Evolutionary conservation across 805 yeast species (phyloP), one percentile per base, ranked within the genome.

Genomic region (Cyberlindnera maclurae): DNA sequence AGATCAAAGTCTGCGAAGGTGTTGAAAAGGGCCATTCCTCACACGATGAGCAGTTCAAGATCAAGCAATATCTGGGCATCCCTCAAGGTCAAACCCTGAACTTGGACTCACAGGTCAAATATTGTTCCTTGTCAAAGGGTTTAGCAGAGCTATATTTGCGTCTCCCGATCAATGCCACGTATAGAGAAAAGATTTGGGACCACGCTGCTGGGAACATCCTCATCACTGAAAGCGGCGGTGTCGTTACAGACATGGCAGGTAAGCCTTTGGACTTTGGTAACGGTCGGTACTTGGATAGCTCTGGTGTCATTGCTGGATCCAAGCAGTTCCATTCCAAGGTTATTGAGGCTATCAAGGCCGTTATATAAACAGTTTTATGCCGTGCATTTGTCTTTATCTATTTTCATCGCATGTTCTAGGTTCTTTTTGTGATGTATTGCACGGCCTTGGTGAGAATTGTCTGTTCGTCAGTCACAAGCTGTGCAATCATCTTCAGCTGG

Each of bases 141-240:
- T 82, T 82, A 40, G 97, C 96, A 4, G 97, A 93, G 52, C 73
- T 93, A 12, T 93, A 94, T 53, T 67, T 93, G 44, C 79, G 99
- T 50, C 64, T 94, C 42, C 99, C 99, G 12, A 76, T 80, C 33
- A 77, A 72, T 47, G 68, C 77, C 37, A 62, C 73, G 3, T 93
- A 89, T 59, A 73, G 85, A 51, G 99, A 93, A 59, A 93, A 93
- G 62, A 88, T 93, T 43, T 93, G 98, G 97, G 99, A 93, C 62
- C 99, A 93, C 59, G 97, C 97, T 15, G 94, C 97, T 2, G 99
- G 98, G 4, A 82, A 83, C 53, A 69, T 90, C 12, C 71, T 93
- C 44, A 79, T 94, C 33, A 70, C 73, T 27, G 98, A 94, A 60
- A 83, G 94, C 51, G 97, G 97, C 31, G 98, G 98, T 6, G 59